A percentile compares a stretch with the other conserved stretches of the same genome.
Evolutionary conservation across 1,284 basidiomycete species (phyloP).

Genomic region (Pulchroboletus neoregius): DNA sequence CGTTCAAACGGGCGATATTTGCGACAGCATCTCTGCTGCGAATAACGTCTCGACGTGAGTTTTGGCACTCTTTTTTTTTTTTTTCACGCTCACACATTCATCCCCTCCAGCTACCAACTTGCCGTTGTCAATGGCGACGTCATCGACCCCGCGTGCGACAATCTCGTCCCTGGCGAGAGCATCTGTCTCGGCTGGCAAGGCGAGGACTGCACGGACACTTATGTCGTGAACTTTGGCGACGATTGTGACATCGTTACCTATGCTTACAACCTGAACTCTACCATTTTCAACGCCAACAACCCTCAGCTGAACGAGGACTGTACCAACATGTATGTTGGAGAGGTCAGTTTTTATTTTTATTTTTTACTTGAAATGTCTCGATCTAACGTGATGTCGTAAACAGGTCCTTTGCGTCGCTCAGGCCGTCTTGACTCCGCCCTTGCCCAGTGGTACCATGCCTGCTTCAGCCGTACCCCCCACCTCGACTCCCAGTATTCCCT

Average conservation of each 20-base stretch:
- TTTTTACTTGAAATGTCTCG: too few relatives aligned
- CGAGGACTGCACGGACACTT: slow-evolving; percentile 47
- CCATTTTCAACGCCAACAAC: slow-evolving; percentile 58
- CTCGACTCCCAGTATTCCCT: slow-evolving; percentile 45
- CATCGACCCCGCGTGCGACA: slow-evolving; percentile 53
- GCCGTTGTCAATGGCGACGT: slow-evolving; percentile 50
- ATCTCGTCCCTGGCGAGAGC: slow-evolving; percentile 45
- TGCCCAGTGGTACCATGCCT: slow-evolving; percentile 33
- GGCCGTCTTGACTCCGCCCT: slow-evolving; percentile 38
- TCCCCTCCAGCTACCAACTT: slow-evolving; percentile 60
- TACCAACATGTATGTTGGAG: slow-evolving; percentile 61
- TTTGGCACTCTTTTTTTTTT: slow-evolving; percentile 7
- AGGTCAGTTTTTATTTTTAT: slow-evolving; percentile 38
- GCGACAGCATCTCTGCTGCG: slow-evolving; percentile 64
- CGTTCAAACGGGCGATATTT: slow-evolving; percentile 57
- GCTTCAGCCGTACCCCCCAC: slow-evolving; percentile 35
- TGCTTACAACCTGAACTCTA: slow-evolving; percentile 42
- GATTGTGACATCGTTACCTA: slow-evolving; percentile 45
- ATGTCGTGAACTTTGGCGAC: slow-evolving; percentile 50
- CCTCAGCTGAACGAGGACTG: slow-evolving; percentile 59
- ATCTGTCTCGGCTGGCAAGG: slow-evolving; percentile 49
- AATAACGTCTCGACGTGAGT: slow-evolving; percentile 64
- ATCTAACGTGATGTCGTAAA: slow-evolving; percentile 1
- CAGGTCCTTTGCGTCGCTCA: slow-evolving; percentile 52
- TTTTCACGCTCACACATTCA: background rate